Evolutionary conservation across 225 moss, liverwort and hornwort genomes (phyloP), one percentile per base, ranked within the genome.

Genomic region (Bryoerythrophyllum caledonicum): DNA sequence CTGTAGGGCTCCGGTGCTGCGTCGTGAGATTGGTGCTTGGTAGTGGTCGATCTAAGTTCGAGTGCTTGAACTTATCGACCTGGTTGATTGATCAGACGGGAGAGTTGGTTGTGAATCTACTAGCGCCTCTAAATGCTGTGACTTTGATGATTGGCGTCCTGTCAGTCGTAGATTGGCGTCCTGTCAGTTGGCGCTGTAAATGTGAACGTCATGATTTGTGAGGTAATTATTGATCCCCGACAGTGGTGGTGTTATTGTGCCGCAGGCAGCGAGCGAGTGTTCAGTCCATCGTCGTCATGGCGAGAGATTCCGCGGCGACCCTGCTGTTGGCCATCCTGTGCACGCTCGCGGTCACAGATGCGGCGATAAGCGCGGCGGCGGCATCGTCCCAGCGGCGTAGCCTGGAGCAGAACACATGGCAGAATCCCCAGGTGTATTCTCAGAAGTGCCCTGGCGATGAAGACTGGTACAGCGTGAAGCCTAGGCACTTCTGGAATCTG

Each of bases 361-460:
- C 63, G 49, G 3, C 24, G 34, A 20, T 19, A 25, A 1, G 10
- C 1, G 37, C 24, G 3, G 23, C 35, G 1, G 10, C n/a, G 0
- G 2, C 13, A 14, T n/a, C 61, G 7, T 14, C 12, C 25, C 24
- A 37, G 15, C 60, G 61, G 2, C 52, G 74, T 2, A 71, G n/a
- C 38, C 19, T 63, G 6, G 0, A 2, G 51, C 2, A 16, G 2
- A 28, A 14, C 0, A 37, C 37, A 3, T 74, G 74, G 74, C 63
- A 74, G 10, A 63, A 74, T 25, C 26, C 38, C 1, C 63, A 63
- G 37, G 63, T 51, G 6, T 35, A 52, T 23, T 4, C 63, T 1
- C 17, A 74, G 74, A 74, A 74, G 63, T 74, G 74, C 12, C 37
- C 74, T 1, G 74, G 63, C 12, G 74, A 74, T 4, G 0, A 0